Base-by-base conservation (phyloP, 345 rosid species). In the Pelargonium nanum region DNA sequence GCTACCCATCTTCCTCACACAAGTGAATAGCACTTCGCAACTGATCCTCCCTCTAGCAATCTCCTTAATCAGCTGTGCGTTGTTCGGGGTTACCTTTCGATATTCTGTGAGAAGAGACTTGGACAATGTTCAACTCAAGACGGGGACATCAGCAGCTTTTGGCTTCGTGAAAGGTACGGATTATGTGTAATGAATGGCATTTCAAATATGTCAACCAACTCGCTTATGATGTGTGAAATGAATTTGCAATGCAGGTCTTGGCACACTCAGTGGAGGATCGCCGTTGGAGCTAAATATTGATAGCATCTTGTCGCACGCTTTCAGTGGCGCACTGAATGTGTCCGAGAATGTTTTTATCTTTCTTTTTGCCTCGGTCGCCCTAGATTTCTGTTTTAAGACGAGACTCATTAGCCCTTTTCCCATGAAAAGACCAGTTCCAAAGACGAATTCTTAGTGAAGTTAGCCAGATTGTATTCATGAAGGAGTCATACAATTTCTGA, bases 41-140 rank as follows among this genome's bases (percentile, higher is more conserved):
- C 75, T 89, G 22, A 6, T 87, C 63, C 96, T 87, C 53, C 86
- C 96, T 22, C 20, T 78, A 0, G 85, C 78, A 22, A 55, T 77
- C 65, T 77, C 82, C 56, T 81, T 83, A 56, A 67, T 83, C n/a
- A 85, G 96, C 86, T 89, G 93, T 58, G 95, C 95, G 26, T 73
- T 92, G 64, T 89, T 85, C 20, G 98, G 98, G 10, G 83, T 89
- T 55, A 89, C 96, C 22, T 92, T 77, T 58, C 86, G 96, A 56
- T 87, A 92, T 51, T 73, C 83, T 26, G 77, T 92, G 6, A 74
- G 96, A 77, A 71, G 91, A 70, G 95, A 92, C 71, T 69, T 87
- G 74, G 88, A 85, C 65, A 71, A 89, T 65, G 54, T 73, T 60
- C 93, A 85, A 63, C 84, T 85, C 0, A 92, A 89, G 63, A 69